Percentiles rank a stretch among this genome's conserved stretches.
Conservation (phyloP, 2,329 filamentous ascomycete species). For the Ophiostoma sp. region DNA sequence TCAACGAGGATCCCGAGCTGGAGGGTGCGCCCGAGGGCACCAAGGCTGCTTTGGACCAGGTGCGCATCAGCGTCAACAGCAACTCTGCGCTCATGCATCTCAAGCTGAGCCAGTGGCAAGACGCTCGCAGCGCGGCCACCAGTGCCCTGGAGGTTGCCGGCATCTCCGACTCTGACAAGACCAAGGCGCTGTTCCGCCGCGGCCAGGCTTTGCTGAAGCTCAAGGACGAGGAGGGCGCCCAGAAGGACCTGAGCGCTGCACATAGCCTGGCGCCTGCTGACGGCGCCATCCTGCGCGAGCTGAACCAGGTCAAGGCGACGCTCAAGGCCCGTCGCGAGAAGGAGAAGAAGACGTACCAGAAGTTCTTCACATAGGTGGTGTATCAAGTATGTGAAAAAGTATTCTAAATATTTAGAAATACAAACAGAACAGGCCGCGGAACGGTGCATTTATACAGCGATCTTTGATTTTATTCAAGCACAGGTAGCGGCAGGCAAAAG, state of each 20-base stretch:
- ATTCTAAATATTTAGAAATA: not conserved
- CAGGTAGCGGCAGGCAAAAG: not conserved
- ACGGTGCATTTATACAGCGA: not conserved
- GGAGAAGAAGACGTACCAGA: conserved; percentile 89
- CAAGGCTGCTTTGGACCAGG: conserved; percentile 59
- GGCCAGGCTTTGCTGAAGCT: conserved; percentile 67
- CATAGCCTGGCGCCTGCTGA: conserved; percentile 70
- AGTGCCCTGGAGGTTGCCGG: conserved; percentile 65
- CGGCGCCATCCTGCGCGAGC: conserved; percentile 67
- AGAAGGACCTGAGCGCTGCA: conserved; percentile 70
- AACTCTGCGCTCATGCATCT: conserved; percentile 82
- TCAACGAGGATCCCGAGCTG: conserved; percentile 74
- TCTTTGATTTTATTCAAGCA: not conserved
- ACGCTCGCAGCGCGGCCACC: conserved; percentile 64
- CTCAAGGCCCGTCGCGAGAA: conserved; percentile 69
- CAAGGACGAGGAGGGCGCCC: conserved; percentile 79
- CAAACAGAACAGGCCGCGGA: not conserved
- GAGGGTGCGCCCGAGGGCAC: conserved; percentile 67
- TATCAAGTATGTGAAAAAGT: too few relatives aligned
- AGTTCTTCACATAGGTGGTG: conserved; percentile 77
- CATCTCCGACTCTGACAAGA: conserved; percentile 70
- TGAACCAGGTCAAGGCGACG: conserved; percentile 71
- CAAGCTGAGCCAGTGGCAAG: conserved; percentile 68
- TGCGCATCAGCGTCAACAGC: conserved; percentile 81
- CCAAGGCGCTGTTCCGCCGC: conserved; percentile 82